phyloP scores from a whole-genome alignment of 371 early-diverging fungal species.

The Mucor piriformis region DNA sequence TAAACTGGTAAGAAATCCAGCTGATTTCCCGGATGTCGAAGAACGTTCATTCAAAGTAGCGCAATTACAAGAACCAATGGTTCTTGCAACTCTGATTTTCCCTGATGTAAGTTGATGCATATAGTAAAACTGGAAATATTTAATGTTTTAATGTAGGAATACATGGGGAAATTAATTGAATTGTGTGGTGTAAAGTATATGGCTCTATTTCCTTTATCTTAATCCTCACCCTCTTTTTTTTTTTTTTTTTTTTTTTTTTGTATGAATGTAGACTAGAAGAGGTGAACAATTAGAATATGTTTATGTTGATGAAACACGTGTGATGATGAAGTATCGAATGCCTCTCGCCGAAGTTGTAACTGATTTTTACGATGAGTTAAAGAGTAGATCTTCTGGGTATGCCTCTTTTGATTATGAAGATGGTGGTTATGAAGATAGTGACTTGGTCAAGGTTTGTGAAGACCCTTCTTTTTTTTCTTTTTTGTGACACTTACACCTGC shows the following conservation, averaged over 20 bases:
- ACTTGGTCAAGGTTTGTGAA: conserved; percentile 83
- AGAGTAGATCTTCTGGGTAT: conserved; percentile 90
- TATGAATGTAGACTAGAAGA: conserved; percentile 57
- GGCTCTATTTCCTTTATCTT: not conserved
- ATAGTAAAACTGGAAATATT: not conserved
- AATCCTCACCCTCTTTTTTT: not conserved
- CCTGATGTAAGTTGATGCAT: conserved; percentile 61
- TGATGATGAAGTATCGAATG: conserved; percentile 84
- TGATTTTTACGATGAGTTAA: conserved; percentile 94
- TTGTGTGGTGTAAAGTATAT: conserved; percentile 75
- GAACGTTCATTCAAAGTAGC: conserved; percentile 67
- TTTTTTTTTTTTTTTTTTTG: no score
- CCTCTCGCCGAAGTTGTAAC: conserved; percentile 93
- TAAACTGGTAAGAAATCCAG: conserved; percentile 81
- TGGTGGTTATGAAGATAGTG: conserved; percentile 83
- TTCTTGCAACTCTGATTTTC: conserved; percentile 88
- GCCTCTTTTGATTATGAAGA: conserved; percentile 97
- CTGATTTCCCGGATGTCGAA: conserved; percentile 88
- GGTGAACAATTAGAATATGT: conserved; percentile 86
- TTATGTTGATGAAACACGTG: conserved; percentile 85
- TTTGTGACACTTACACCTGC: conserved; percentile 27
- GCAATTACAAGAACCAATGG: conserved; percentile 89
- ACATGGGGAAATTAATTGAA: conserved; percentile 89
- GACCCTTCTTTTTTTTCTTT: not conserved
- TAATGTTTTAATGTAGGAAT: conserved; percentile 49